Conservation (phyloP, 306 rosid genomes). For the Purshia tridentata region DNA sequence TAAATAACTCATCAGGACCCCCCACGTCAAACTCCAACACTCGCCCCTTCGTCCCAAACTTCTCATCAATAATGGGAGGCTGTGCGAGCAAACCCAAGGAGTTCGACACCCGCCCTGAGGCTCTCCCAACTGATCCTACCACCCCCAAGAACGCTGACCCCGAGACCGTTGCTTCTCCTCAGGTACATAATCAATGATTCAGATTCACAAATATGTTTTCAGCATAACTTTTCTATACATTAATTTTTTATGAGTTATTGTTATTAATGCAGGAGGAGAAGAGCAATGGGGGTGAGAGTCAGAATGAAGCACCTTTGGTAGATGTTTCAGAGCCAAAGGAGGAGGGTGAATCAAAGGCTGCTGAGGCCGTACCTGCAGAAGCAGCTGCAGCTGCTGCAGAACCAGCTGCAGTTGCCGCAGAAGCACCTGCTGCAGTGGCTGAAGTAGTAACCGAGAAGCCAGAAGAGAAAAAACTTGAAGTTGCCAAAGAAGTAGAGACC, state of each 20-base stretch:
- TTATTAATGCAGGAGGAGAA: no score
- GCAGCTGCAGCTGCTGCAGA: slow-evolving; percentile 8
- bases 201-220: no score
- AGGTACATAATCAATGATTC: no score
- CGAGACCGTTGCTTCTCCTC: background rate
- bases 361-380: background rate
- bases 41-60: slow-evolving; percentile 12
- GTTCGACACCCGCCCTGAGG: slow-evolving; percentile 16
- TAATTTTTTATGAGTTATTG: no score
- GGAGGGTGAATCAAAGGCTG: slow-evolving; percentile 17
- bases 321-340: slow-evolving; percentile 34
- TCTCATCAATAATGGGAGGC: slow-evolving; percentile 64
- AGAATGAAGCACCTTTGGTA: slow-evolving; percentile 44
- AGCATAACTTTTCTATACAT: no score
- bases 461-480: slow-evolving; percentile 27
- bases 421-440: slow-evolving; percentile 17
- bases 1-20: background rate
- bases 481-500: slow-evolving; percentile 19
- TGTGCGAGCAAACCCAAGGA: slow-evolving; percentile 78
- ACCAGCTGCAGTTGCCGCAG: slow-evolving; percentile 12
- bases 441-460: slow-evolving; percentile 23
- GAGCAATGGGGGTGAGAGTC: background rate
- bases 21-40: slow-evolving; percentile 11
- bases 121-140: slow-evolving; percentile 34
- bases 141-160: slow-evolving; percentile 30